Evolutionary conservation across 257 asterid species (phyloP).

Genomic region (Nicotiana undulata): DNA sequence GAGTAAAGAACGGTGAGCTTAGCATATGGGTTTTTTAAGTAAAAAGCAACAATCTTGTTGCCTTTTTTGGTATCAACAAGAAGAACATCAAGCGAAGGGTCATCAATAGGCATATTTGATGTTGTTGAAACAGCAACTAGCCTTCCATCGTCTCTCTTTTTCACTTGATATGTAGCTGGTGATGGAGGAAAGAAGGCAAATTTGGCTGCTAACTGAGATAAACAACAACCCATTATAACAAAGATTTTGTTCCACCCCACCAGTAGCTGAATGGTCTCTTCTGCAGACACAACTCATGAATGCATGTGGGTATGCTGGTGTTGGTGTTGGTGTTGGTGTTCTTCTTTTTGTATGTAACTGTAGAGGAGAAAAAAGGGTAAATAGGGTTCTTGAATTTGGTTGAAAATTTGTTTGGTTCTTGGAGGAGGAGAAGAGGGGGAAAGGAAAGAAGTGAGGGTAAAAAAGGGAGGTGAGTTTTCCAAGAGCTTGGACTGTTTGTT

Average conservation of each 20-base stretch:
- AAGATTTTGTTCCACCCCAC: slow-evolving; percentile 11
- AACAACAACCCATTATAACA: slow-evolving; percentile 64
- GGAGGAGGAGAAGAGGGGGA: slow-evolving; percentile 12
- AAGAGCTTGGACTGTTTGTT: slow-evolving; percentile 21
- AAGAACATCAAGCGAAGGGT: slow-evolving; percentile 61
- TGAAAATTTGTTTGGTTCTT: slow-evolving; percentile 20
- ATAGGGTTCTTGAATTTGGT: slow-evolving; percentile 14
- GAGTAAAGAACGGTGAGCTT: slow-evolving; percentile 82
- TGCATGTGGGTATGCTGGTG: slow-evolving; percentile 32
- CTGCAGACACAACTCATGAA: slow-evolving; percentile 43
- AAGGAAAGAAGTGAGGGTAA: not conserved
- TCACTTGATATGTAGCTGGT: slow-evolving; percentile 88
- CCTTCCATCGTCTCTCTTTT: slow-evolving; percentile 66
- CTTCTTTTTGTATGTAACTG: not conserved
- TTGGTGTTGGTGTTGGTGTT: slow-evolving; percentile 3
- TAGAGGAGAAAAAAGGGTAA: not conserved
- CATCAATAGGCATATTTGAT: slow-evolving; percentile 71
- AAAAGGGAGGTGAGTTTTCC: slow-evolving; percentile 18
- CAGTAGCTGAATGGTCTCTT: slow-evolving; percentile 13
- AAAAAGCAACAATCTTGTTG: slow-evolving; percentile 87
- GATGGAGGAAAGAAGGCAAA: slow-evolving; percentile 94
- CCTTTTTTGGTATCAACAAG: slow-evolving; percentile 65
- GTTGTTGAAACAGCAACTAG: slow-evolving; percentile 65
- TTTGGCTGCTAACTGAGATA: slow-evolving; percentile 89
- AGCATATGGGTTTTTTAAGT: slow-evolving; percentile 78